Percentiles rank a stretch among this genome's conserved stretches.
These are phyloP conservation scores for Metschnikowia amazonensis DNA, from an alignment of 805 yeast species.

Conservation along the genomic window DNA sequence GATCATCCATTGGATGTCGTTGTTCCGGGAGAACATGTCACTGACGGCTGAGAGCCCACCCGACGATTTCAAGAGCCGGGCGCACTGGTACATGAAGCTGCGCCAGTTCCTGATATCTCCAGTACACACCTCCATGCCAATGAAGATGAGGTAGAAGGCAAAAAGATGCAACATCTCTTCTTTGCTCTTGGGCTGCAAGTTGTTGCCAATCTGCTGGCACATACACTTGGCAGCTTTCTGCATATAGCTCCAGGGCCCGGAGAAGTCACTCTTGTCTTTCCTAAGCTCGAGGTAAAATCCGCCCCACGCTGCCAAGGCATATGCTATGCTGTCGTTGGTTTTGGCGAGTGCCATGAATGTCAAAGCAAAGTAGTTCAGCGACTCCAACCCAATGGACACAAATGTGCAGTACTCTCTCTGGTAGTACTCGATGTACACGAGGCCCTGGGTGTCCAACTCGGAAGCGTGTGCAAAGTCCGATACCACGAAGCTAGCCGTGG, in stretches of 20 bases:
- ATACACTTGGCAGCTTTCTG: conserved; percentile 19
- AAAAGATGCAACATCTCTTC: conserved; percentile 16
- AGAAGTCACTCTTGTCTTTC: conserved; percentile 15
- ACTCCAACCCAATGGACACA: conserved; percentile 16
- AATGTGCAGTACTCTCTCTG: conserved; percentile 17
- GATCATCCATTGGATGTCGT: conserved; percentile 22
- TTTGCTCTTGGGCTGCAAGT: conserved; percentile 12
- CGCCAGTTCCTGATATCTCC: conserved; percentile 22
- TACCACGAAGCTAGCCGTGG: conserved; percentile 6
- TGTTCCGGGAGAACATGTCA: conserved; percentile 12
- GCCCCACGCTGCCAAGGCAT: conserved; percentile 21
- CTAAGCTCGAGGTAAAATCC: conserved; percentile 19
- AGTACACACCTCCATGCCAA: conserved; percentile 21
- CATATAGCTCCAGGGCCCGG: conserved; percentile 21
- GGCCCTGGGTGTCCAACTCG: conserved; percentile 18
- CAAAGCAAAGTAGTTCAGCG: conserved; percentile 21
- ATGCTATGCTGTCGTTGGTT: conserved; percentile 16
- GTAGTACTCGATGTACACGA: conserved; percentile 17
- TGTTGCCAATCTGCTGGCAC: conserved; percentile 17
- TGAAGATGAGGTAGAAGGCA: conserved; percentile 19
- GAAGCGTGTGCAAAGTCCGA: conserved; percentile 8
- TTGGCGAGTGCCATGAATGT: conserved; percentile 19
- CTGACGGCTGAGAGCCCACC: conserved; percentile 17
- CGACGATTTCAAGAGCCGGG: conserved; percentile 11
- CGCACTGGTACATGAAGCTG: conserved; percentile 16